Base-by-base conservation (phyloP, 2,329 filamentous ascomycete genomes). In the Celoporthe dispersa region DNA sequence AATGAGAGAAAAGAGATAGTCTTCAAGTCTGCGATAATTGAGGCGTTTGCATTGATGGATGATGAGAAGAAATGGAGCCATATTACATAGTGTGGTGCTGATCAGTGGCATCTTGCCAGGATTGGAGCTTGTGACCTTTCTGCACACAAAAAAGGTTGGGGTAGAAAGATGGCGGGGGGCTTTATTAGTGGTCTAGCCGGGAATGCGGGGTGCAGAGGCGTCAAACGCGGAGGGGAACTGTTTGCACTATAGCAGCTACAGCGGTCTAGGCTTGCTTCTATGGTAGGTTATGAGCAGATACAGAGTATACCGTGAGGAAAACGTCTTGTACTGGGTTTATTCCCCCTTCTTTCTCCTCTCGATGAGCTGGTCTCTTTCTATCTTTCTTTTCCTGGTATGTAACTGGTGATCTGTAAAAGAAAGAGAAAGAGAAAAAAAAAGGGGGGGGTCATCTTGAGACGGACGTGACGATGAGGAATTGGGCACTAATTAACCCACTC, bases 131-230 rank as follows among this genome's bases (percentile, higher is more conserved):
- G 44, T 48, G 19, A 48, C 22, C 44, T 11, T 39, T 8, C 7
- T 25, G 35, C 16, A 48, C 19, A 28, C 37, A 22, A 7, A 25
- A 28, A 48, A 33, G 9, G 41, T 51, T 64, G 41, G 41, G 41
- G 62, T 64, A 64, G 61, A 25, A 22, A 4, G 12, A 12, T 37
- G 25, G 39, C 62, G 62, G 39, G 62, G 39, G 62, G 62, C 11
- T 51, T 28, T 28, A 22, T n/a, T 48, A 64, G n/a, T 64, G 39
- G 35, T 37, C 60, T 25, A n/a, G 51, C 28, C n/a, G 14, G n/a
- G 28, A 51, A 64, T 64, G 62, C 62, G 62, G 62, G 62, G 62
- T 64, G 35, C 35, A 39, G 25, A 55, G 39, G 37, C 60, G 35
- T 62, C 60, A 31, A 19, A 44, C n/a, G 11, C 3, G 60, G 33